These are phyloP conservation scores for Emmonsiellopsis sp. DNA, from an alignment of 2,329 filamentous ascomycete species.

Conservation along the genomic window DNA sequence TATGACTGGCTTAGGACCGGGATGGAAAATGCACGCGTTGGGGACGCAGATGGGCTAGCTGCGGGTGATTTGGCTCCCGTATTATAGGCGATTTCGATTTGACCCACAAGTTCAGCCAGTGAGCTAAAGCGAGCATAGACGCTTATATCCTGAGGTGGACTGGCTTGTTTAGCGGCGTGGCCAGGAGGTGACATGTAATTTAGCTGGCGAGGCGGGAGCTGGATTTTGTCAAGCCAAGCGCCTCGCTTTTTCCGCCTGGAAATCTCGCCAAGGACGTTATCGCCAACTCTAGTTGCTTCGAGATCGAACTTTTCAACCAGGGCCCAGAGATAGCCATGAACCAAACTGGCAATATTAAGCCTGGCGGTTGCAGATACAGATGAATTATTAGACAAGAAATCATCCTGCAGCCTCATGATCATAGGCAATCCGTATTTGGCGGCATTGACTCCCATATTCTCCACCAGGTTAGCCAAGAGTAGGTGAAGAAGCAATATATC, in stretches of 20 bases:
- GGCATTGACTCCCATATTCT: constrained; percentile 73
- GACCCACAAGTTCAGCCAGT: constrained; percentile 60
- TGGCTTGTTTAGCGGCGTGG: constrained; percentile 20
- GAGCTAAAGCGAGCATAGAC: constrained; percentile 65
- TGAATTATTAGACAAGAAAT: constrained; percentile 42
- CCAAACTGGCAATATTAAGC: constrained; percentile 70
- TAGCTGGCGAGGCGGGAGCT: constrained; percentile 57
- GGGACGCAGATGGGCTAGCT: constrained; percentile 60
- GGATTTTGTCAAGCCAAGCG: constrained; percentile 69
- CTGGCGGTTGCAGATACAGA: constrained; percentile 50
- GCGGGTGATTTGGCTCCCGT: constrained; percentile 47
- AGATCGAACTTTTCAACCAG: constrained; percentile 70
- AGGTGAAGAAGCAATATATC: constrained; percentile 71
- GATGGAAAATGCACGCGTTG: constrained; percentile 53
- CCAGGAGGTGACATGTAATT: constrained; percentile 45
- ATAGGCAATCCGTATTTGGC: constrained; percentile 72
- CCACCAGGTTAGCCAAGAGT: constrained; percentile 63
- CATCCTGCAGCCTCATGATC: constrained; percentile 80
- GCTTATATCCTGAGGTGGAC: constrained; percentile 34
- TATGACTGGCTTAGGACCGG: constrained; percentile 48
- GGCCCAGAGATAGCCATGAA: constrained; percentile 82
- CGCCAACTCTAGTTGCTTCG: constrained; percentile 58
- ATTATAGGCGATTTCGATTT: constrained; percentile 63
- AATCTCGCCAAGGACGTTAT: constrained; percentile 67
- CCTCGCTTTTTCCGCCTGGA: constrained; percentile 60